A percentile compares a stretch with the other conserved stretches of the same genome.
Evolutionary conservation across 495 filamentous ascomycete species (phyloP).

Genomic region (Penicillium lividum): DNA sequence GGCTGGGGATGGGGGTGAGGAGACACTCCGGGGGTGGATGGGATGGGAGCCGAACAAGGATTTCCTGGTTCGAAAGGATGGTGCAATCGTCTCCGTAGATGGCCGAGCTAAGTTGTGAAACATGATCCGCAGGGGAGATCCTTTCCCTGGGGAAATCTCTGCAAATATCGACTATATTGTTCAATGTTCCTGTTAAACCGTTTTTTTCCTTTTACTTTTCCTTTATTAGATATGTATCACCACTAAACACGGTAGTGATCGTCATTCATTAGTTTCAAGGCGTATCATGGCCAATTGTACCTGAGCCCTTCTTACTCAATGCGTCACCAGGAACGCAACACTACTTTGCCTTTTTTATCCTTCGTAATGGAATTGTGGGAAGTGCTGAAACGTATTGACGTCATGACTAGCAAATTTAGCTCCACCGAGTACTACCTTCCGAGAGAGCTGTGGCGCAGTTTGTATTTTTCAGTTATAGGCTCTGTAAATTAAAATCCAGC

Average conservation of each 20-base stretch:
- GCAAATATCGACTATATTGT: not conserved
- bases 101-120: slow-evolving; percentile 50
- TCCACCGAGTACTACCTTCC: slow-evolving; percentile 15
- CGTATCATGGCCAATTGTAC: slow-evolving; percentile 3
- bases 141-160: not conserved
- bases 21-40: slow-evolving; percentile 70
- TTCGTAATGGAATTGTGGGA: slow-evolving; percentile 11
- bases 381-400: slow-evolving; percentile 28
- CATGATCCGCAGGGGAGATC: slow-evolving; percentile 3
- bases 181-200: not conserved
- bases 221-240: not conserved
- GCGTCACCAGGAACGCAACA: slow-evolving; percentile 18
- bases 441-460: slow-evolving; percentile 20
- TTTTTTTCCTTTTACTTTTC: not conserved
- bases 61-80: slow-evolving; percentile 60
- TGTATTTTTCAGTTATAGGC: not conserved
- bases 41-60: slow-evolving; percentile 74
- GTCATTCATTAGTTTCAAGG: slow-evolving; percentile 1
- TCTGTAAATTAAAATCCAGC: slow-evolving; percentile 8
- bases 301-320: slow-evolving; percentile 10
- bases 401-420: slow-evolving; percentile 23
- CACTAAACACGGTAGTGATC: slow-evolving; percentile 5
- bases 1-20: slow-evolving; percentile 71
- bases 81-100: slow-evolving; percentile 49
- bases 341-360: slow-evolving; percentile 1